Evolutionary conservation across 2,329 filamentous ascomycete species (phyloP), one percentile per base, ranked within the genome.

Genomic region (Arachnomyces sp.): DNA sequence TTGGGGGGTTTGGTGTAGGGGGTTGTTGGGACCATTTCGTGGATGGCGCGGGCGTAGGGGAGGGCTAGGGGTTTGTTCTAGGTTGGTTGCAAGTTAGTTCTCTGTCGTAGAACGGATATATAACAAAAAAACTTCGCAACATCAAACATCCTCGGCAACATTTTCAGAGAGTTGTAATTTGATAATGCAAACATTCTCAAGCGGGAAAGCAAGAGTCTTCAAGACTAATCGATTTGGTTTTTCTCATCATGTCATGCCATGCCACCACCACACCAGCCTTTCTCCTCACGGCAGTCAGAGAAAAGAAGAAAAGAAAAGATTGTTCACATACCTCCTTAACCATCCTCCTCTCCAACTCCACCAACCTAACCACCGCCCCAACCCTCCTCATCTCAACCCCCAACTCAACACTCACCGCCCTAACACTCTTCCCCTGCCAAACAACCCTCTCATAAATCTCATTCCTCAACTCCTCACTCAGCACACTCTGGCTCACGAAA

Each of bases 201-300:
- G 41, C 45, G 49, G 45, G 49, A 48, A 53, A 47, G 36, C 39
- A 38, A 39, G 50, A 62, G 70, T 96, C 89, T 94, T 95, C 74
- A 93, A 94, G 90, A 96, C 90, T 95, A 94, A 96, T 95, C 90
- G 90, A 78, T 71, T 83, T 77, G 76, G 70, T 63, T 74, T 77
- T 67, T 72, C 75, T 85, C 81, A 84, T 84, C 80, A 82, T 71
- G 45, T 45, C 40, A 54, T 40, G 16, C 31, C 28, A 25, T 13
- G 25, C 14, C 47, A 52, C 28, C 8, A 8, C 28, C 9, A n/a
- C 28, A 34, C 8, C 8, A 25, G n/a, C n/a, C n/a, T n/a, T n/a
- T n/a, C n/a, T n/a, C n/a, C n/a, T 25, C 43, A 41, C 35, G 38
- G 35, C 34, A 46, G 31, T 39, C 33, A 15, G 29, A 11, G 20